Evolutionary conservation across 495 filamentous ascomycete genomes (phyloP), one percentile per base, ranked within the genome.

Genomic region (Entonaema liquescens): DNA sequence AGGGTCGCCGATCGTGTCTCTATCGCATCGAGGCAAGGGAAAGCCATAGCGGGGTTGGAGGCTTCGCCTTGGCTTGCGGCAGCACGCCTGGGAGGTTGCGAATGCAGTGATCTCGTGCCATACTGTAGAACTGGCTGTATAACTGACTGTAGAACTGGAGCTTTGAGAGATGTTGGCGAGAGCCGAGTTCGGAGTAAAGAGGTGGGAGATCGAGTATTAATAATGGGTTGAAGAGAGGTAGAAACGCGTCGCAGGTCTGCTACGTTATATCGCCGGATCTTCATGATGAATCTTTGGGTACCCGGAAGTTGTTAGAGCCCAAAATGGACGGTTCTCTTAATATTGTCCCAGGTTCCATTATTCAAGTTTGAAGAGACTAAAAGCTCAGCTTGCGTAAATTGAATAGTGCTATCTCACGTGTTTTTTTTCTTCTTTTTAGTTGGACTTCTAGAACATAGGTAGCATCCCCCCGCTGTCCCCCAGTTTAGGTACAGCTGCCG

Each of bases 11-110:
- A 92, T 73, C 90, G 89, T 1, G 89, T 88, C 75, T 99, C 95
- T 62, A 94, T 88, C 11, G 91, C 92, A 76, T 99, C 95, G 11
- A 99, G 90, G 76, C 95, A 99, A 4, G 95, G 95, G 74, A 99
- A 99, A 17, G 91, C 89, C 82, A 99, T 90, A 52, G 94, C 92
- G 2, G 95, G 94, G 74, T 98, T 99, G 17, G 93, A 92, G 8
- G 83, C 83, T 64, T 83, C 82, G 67, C 79, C 74, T 12, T 67
- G 66, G 23, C 65, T 65, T 31, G 59, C 42, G 58, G 59, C 47
- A 35, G 68, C 74, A 19, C 77, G 77, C 26, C 76, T 73, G 5
- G 75, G 40, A 9, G 76, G 36, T 15, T 79, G 79, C 7, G 69
- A 76, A 62, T 82, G 80, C 2, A 82, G 52, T 29, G 44, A 59